Evolutionary conservation across 1,284 basidiomycete species (phyloP).

Genomic region (Fomitopsis pinicola): DNA sequence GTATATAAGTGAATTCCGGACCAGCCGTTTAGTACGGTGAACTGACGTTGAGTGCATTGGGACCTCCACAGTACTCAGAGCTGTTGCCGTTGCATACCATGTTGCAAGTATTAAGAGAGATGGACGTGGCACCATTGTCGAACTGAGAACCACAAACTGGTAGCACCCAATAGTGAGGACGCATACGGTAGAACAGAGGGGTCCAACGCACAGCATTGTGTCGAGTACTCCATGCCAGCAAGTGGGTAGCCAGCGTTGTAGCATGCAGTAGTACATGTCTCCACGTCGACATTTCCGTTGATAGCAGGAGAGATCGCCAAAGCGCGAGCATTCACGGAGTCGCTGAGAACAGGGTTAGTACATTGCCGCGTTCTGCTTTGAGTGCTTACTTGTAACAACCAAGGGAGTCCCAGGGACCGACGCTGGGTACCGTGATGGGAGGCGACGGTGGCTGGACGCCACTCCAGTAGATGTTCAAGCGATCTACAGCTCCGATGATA

Average conservation of each 20-base stretch:
- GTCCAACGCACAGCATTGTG: slow-evolving; percentile 44
- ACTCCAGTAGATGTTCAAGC: slow-evolving; percentile 63
- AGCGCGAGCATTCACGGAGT: slow-evolving; percentile 43
- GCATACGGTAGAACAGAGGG: background rate
- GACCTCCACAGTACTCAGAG: slow-evolving; percentile 64
- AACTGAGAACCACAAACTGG: slow-evolving; percentile 53
- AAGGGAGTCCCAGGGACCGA: slow-evolving; percentile 59
- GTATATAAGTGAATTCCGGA: background rate
- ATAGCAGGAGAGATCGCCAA: slow-evolving; percentile 40
- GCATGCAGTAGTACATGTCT: slow-evolving; percentile 59
- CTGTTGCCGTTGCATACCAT: slow-evolving; percentile 63
- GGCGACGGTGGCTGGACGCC: slow-evolving; percentile 50
- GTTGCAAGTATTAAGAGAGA: slow-evolving; percentile 46
- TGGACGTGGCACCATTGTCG: slow-evolving; percentile 40
- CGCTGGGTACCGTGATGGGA: slow-evolving; percentile 43
- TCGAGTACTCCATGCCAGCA: slow-evolving; percentile 47
- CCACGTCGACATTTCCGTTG: slow-evolving; percentile 46
- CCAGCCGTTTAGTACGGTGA: background rate
- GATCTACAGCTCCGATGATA: slow-evolving; percentile 22
- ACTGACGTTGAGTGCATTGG: slow-evolving; percentile 33
- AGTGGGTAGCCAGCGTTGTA: slow-evolving; percentile 54
- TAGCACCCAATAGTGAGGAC: background rate
- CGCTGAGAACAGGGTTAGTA: slow-evolving; percentile 30
- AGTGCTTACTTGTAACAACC: slow-evolving; percentile 58
- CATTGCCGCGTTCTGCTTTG: background rate